A percentile compares a stretch with the other conserved stretches of the same genome.
These are phyloP conservation scores for Vanrija sp. DNA, from an alignment of 1,284 basidiomycete genomes.

Conservation along the genomic window DNA sequence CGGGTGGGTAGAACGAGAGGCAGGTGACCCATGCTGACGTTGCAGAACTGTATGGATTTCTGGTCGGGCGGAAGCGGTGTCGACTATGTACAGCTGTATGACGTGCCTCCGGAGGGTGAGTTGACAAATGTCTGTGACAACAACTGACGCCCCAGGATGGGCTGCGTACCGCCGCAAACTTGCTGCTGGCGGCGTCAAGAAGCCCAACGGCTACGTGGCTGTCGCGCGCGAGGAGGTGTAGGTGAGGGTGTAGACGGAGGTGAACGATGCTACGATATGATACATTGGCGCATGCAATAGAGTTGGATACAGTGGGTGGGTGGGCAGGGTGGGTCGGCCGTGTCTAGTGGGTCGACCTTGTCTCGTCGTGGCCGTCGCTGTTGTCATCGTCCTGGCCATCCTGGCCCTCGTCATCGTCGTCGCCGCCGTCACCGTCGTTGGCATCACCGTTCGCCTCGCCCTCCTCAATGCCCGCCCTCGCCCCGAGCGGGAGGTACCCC, in stretches of 20 bases:
- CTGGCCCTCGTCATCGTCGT: background rate
- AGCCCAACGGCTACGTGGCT: constrained; percentile 27
- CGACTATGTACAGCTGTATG: constrained; percentile 84
- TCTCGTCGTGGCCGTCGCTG: background rate
- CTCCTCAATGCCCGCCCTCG: background rate
- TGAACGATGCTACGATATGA: background rate
- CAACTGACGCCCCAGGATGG: constrained; percentile 30
- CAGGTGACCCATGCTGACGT: background rate
- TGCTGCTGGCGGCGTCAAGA: constrained; percentile 15
- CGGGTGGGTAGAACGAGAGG: constrained; percentile 40
- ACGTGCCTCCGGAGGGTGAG: constrained; percentile 73
- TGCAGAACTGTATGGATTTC: constrained; percentile 86
- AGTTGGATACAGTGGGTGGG: background rate
- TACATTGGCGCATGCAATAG: background rate
- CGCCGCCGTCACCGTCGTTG: background rate
- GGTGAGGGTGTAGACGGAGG: background rate
- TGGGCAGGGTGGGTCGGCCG: background rate
- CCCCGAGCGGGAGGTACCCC: constrained; percentile 8
- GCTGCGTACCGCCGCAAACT: constrained; percentile 35
- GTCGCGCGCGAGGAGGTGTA: constrained; percentile 36
- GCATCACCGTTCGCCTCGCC: too few relatives aligned
- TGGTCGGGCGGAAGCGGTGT: constrained; percentile 84
- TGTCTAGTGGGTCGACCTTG: too few relatives aligned
- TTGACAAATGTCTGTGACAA: background rate
- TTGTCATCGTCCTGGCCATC: background rate